These are phyloP conservation scores for Schizosaccharomyces versatilis DNA, from an alignment of 1,139 yeast genomes.

Conservation along the genomic window DNA sequence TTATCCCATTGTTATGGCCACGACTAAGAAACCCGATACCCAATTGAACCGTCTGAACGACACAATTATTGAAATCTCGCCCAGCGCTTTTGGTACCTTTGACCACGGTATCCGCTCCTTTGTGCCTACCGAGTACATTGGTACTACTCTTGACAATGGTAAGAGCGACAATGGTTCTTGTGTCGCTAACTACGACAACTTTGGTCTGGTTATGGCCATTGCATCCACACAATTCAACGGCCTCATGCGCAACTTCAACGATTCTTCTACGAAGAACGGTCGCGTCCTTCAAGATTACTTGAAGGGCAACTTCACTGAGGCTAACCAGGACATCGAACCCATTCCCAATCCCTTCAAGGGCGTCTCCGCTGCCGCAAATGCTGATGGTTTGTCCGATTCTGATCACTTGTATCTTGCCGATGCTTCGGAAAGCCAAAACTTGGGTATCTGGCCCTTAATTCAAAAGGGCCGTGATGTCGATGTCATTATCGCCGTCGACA, in stretches of 20 bases:
- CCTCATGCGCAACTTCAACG: constrained; percentile 37
- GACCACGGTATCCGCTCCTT: constrained; percentile 61
- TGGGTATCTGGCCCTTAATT: constrained; percentile 58
- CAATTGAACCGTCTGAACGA: constrained; percentile 14
- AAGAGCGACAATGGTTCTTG: constrained; percentile 24
- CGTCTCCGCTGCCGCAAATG: constrained; percentile 16
- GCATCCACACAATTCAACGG: constrained; percentile 60
- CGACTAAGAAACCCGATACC: constrained; percentile 33
- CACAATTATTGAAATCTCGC: constrained; percentile 48
- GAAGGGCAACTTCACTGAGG: constrained; percentile 16
- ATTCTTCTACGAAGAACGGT: constrained; percentile 30
- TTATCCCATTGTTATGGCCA: constrained; percentile 46
- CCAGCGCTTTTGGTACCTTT: constrained; percentile 74
- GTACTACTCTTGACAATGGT: constrained; percentile 44
- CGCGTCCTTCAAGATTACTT: constrained; percentile 22
- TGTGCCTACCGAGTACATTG: constrained; percentile 48
- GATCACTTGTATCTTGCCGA: constrained; percentile 41
- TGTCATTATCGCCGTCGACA: constrained; percentile 61
- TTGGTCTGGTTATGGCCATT: constrained; percentile 51
- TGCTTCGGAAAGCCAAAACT: constrained; percentile 63
- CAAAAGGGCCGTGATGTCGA: constrained; percentile 53
- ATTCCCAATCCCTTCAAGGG: constrained; percentile 57
- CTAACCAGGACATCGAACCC: constrained; percentile 42
- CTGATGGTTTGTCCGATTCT: constrained; percentile 8
- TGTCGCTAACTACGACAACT: constrained; percentile 40